Evolutionary conservation across 2,329 filamentous ascomycete genomes (phyloP).

Genomic region (Ophiosphaerella narmari): DNA sequence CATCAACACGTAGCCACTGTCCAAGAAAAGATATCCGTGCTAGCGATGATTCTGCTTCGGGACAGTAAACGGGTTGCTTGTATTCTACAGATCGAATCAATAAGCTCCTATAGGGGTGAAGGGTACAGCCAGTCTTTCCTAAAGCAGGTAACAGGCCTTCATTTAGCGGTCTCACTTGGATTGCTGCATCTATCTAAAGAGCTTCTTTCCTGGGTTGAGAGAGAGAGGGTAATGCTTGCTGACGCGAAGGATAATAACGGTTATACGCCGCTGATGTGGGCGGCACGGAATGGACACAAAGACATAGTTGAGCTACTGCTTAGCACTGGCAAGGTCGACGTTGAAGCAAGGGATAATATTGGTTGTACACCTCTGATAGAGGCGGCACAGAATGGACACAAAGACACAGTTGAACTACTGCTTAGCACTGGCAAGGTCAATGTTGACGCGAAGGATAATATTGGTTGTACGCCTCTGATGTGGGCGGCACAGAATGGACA

Average conservation of each 20-base stretch:
- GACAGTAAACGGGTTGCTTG: neutral
- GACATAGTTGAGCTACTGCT: neutral
- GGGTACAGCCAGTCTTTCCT: no score
- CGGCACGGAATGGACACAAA: neutral
- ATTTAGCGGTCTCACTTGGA: no score
- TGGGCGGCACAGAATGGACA: neutral
- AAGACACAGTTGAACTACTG: neutral
- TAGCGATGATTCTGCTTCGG: neutral
- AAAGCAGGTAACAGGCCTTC: no score
- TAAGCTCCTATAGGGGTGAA: no score
- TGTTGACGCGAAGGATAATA: neutral
- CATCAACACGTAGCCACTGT: constrained; percentile 19
- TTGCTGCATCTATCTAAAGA: no score
- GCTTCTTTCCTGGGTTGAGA: no score
- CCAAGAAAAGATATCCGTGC: constrained; percentile 2
- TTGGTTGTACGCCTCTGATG: neutral
- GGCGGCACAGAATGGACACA: neutral
- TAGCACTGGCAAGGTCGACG: neutral
- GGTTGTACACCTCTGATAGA: neutral
- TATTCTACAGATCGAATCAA: no score
- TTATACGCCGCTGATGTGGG: neutral
- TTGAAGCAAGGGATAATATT: neutral
- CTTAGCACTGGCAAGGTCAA: neutral
- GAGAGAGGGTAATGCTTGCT: neutral
- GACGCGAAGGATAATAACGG: neutral